Evolutionary conservation across 1,139 yeast genomes (phyloP).

Genomic region (Arxiozyma bovina): DNA sequence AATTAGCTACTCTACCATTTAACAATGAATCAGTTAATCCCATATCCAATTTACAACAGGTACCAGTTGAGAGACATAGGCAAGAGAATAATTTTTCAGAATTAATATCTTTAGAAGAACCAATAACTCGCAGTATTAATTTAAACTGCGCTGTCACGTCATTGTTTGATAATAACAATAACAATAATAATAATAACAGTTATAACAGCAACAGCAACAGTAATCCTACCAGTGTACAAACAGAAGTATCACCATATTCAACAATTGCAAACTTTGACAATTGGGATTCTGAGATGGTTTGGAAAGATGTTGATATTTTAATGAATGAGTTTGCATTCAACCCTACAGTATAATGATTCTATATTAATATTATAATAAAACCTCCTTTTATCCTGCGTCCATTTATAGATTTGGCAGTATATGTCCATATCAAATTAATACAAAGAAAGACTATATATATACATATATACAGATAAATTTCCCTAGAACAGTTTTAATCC

Average conservation of each 20-base stretch:
- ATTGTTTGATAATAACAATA: neutral
- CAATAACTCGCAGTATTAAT: neutral
- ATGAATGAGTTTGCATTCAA: slow-evolving; percentile 95
- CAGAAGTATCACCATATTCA: slow-evolving; percentile 23
- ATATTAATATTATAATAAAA: neutral
- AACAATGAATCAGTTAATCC: neutral
- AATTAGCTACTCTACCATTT: neutral
- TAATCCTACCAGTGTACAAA: neutral
- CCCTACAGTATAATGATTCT: slow-evolving; percentile 14
- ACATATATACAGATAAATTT: neutral
- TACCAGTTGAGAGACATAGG: neutral
- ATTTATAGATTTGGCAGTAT: no score
- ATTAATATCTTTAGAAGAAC: neutral
- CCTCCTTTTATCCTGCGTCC: neutral
- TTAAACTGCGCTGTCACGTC: neutral
- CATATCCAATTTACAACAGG: neutral
- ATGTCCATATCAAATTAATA: no score
- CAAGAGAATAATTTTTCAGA: neutral
- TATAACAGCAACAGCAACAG: neutral
- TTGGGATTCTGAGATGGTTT: slow-evolving; percentile 63
- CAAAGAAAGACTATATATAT: neutral
- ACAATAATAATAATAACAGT: neutral
- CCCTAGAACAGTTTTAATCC: no score
- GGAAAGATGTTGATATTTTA: slow-evolving; percentile 85
- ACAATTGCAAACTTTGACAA: slow-evolving; percentile 34